Base-by-base conservation (phyloP, 805 yeast genomes). In the Cyberlindnera nakhonratchasimensis region DNA sequence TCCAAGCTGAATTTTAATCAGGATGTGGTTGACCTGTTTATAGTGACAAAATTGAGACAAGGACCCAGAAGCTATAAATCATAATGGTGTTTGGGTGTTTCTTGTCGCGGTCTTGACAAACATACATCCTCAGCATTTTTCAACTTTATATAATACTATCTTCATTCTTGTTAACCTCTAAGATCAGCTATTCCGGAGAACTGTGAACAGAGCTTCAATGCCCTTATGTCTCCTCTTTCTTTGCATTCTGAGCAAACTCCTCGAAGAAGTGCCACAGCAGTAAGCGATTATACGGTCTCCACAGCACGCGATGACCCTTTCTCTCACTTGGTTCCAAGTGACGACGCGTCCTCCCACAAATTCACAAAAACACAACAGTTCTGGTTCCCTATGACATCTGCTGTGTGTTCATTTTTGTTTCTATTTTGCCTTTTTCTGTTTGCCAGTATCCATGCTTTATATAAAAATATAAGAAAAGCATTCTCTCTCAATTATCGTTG, bases 331-430 rank as follows among this genome's bases (percentile, higher is more conserved):
- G 50, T 46, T 17, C 50, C 50, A 37, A 43, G 30, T 17, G 37
- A 38, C 9, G 34, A 28, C 2, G 17, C 31, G 3, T 16, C 18
- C 3, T 26, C 36, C 19, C 29, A 31, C 25, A 25, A 21, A 1
- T 37, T 37, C 37, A 12, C 43, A 5, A 24, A 10, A 8, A 4
- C 23, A 2, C 21, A 20, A 7, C 48, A 41, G 19, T 3, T 34
- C 1, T 11, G 47, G 5, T 53, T 47, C 22, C 23, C 24, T 2
- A 12, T 45, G 9, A 44, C 55, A 6, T 48, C 57, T 3, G 21
- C 42, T 1, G 26, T 53, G 1, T 52, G 48, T 25, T 41, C 56
- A 2, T 13, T 32, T 5, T 0, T 55, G 4, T 55, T 55, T 30
- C 38, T 55, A 4, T 9, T 29, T 1, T 9, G 39, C 7, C 40